A percentile compares a stretch with the other conserved stretches of the same genome.
Evolutionary conservation across 129 eudicot species (phyloP).

Genomic region (Arctium minus): DNA sequence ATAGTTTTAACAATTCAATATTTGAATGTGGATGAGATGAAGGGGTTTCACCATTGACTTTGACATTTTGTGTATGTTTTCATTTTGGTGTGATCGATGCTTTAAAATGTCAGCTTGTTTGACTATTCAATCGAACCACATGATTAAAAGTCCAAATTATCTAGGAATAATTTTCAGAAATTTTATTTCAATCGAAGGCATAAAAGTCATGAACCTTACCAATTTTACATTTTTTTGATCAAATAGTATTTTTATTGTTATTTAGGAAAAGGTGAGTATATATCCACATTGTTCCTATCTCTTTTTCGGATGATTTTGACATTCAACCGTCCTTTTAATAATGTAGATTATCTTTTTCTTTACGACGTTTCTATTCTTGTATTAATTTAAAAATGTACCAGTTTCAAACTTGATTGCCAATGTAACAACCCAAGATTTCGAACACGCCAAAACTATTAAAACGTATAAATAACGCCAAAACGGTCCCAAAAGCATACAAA

Average conservation of each 20-base stretch:
- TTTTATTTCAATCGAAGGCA: not conserved
- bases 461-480: too few species aligned
- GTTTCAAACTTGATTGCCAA: not conserved
- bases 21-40: not conserved
- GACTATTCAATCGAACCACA: not conserved
- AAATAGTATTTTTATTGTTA: not conserved
- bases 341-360: too few species aligned
- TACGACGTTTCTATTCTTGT: too few species aligned
- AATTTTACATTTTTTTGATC: not conserved
- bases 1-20: not conserved
- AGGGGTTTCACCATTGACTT: not conserved
- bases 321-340: too few species aligned
- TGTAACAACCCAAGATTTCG: too few species aligned
- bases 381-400: not conserved
- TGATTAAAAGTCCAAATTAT: not conserved
- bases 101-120: slow-evolving; percentile 6
- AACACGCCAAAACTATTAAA: too few species aligned
- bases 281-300: not conserved
- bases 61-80: not conserved
- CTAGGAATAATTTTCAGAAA: not conserved
- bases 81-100: not conserved
- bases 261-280: not conserved
- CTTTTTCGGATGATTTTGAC: too few species aligned
- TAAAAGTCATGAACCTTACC: not conserved
- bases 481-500: too few species aligned